These are phyloP conservation scores for Rhodotorula taiwanensis DNA, from an alignment of 768 basidiomycete genomes.

Conservation along the genomic window DNA sequence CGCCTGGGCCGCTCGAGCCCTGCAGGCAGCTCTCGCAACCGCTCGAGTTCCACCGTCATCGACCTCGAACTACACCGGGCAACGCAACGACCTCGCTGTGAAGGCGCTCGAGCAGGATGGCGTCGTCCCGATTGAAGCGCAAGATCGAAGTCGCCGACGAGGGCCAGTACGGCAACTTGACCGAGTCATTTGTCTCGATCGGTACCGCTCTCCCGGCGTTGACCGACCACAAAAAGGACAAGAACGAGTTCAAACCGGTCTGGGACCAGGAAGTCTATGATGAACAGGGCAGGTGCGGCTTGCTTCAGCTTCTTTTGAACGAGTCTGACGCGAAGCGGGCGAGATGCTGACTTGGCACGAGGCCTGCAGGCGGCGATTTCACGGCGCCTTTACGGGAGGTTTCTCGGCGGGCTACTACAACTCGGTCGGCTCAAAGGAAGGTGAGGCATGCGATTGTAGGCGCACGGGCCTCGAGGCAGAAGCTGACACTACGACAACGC, in stretches of 20 bases:
- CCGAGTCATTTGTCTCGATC: conserved; percentile 80
- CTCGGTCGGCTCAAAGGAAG: conserved; percentile 91
- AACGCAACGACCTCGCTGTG: too few species aligned
- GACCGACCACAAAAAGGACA: conserved; percentile 73
- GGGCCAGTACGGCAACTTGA: conserved; percentile 60
- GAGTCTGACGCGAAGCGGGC: too few species aligned
- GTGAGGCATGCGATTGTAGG: conserved; percentile 46
- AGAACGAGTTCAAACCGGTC: conserved; percentile 86
- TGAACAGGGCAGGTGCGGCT: conserved; percentile 25
- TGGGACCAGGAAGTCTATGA: conserved; percentile 78
- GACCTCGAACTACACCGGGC: too few species aligned
- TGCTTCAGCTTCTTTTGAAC: background rate
- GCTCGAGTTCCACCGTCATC: too few species aligned
- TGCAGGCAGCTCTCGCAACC: too few species aligned
- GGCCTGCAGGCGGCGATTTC: conserved; percentile 83
- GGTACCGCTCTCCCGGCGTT: conserved; percentile 90
- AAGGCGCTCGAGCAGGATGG: too few species aligned
- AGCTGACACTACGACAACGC: background rate
- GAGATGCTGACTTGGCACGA: too few species aligned
- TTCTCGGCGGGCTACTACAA: conserved; percentile 98
- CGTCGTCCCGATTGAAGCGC: conserved; percentile 59
- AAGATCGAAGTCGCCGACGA: conserved; percentile 61
- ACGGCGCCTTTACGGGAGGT: conserved; percentile 97
- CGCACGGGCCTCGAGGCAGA: background rate
- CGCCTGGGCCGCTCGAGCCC: too few species aligned